Percentiles rank a stretch among this genome's conserved stretches.
phyloP scores from a whole-genome alignment of 768 basidiomycete species.

The Lentinula edodes region DNA sequence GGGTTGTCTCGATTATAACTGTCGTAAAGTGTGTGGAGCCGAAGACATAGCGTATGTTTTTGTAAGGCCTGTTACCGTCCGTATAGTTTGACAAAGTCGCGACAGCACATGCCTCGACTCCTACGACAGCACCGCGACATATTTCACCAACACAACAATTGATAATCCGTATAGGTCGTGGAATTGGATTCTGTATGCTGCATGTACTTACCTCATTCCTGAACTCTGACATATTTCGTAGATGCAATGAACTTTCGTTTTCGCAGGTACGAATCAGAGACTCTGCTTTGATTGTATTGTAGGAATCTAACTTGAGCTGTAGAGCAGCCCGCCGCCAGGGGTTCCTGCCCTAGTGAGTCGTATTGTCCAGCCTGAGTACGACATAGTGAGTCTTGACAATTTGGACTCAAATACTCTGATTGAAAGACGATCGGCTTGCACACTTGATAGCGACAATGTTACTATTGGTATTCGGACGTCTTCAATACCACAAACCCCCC shows the following conservation, averaged over 20 bases:
- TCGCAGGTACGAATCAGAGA: constrained; percentile 35
- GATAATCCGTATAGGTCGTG: constrained; percentile 57
- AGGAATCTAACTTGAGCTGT: neutral
- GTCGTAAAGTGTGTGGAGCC: constrained; percentile 44
- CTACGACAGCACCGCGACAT: constrained; percentile 31
- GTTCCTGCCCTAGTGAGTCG: constrained; percentile 46
- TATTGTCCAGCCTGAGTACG: constrained; percentile 48
- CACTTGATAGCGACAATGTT: constrained; percentile 52
- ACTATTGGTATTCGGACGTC: constrained; percentile 55
- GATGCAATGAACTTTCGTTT: constrained; percentile 67
- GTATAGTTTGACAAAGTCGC: neutral
- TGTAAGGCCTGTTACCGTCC: neutral
- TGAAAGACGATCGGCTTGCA: constrained; percentile 1
- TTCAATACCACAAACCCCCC: constrained; percentile 32
- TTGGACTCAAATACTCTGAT: constrained; percentile 8
- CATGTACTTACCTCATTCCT: neutral
- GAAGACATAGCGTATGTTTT: constrained; percentile 41
- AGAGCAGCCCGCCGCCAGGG: constrained; percentile 29
- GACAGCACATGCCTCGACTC: constrained; percentile 35
- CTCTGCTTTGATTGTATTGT: neutral
- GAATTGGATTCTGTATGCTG: constrained; percentile 60
- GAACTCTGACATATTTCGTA: constrained; percentile 15
- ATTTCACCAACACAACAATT: constrained; percentile 50
- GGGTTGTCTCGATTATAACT: neutral
- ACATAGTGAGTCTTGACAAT: constrained; percentile 30